A percentile compares a stretch with the other conserved stretches of the same genome.
Conservation (phyloP, 176 grass and related monocot genomes). For the Avena sativa region DNA sequence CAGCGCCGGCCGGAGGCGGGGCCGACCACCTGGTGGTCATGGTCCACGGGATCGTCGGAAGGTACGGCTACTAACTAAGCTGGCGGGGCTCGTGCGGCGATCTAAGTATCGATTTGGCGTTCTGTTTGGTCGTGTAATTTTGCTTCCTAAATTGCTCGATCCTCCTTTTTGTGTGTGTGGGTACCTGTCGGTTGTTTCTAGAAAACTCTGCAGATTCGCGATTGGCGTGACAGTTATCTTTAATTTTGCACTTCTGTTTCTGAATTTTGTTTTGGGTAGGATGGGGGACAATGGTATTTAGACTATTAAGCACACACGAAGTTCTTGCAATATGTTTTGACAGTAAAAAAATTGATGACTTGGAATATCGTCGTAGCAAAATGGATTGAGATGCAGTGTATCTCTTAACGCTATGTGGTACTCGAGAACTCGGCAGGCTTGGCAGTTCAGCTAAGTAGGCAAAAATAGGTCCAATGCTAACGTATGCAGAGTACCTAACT, state of each 20-base stretch:
- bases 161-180: not conserved
- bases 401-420: not conserved
- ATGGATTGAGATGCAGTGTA: not conserved
- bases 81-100: not conserved
- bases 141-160: slow-evolving; percentile 14
- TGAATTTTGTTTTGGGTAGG: not conserved
- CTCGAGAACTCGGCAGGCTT: not conserved
- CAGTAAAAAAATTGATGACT: not conserved
- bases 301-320: not conserved
- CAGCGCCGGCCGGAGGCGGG: not conserved
- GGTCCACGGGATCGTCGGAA: slow-evolving; percentile 81
- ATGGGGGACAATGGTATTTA: not conserved
- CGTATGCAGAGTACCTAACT: not conserved
- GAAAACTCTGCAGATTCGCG: not conserved
- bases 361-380: not conserved
- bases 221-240: not conserved
- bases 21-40: slow-evolving; percentile 73
- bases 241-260: not conserved
- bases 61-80: slow-evolving; percentile 34
- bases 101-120: not conserved
- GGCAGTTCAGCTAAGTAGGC: not conserved
- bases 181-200: not conserved
- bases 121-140: not conserved
- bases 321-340: not conserved
- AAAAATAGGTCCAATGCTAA: not conserved